These are phyloP conservation scores for Kodamaea laetipori DNA, from an alignment of 805 yeast genomes.

Conservation along the genomic window DNA sequence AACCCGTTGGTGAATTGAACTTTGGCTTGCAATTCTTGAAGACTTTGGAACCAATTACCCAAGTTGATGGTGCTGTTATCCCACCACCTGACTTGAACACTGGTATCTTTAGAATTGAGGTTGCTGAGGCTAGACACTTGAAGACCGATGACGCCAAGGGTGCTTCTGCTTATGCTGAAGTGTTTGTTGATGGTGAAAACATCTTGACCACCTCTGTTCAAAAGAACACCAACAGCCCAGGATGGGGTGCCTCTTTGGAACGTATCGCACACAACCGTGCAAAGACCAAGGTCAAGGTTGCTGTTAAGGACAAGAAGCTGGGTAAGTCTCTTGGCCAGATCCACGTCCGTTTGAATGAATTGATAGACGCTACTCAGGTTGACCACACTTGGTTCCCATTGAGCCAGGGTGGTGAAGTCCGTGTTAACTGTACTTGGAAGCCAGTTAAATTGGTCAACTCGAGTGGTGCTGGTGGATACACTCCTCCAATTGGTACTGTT, in stretches of 20 bases:
- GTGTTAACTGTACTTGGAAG: slow-evolving; percentile 75
- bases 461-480: slow-evolving; percentile 74
- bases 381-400: slow-evolving; percentile 79
- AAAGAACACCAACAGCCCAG: slow-evolving; percentile 65
- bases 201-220: slow-evolving; percentile 58
- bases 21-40: slow-evolving; percentile 79
- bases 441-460: slow-evolving; percentile 75
- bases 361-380: slow-evolving; percentile 76
- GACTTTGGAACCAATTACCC: slow-evolving; percentile 59
- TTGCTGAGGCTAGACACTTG: slow-evolving; percentile 63
- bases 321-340: slow-evolving; percentile 61
- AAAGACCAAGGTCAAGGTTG: slow-evolving; percentile 64
- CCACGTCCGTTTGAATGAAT: slow-evolving; percentile 57
- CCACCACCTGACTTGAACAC: slow-evolving; percentile 93
- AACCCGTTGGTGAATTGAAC: slow-evolving; percentile 71
- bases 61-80: slow-evolving; percentile 78
- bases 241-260: slow-evolving; percentile 65
- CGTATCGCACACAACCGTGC: slow-evolving; percentile 72
- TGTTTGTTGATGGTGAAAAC: slow-evolving; percentile 63
- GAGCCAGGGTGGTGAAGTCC: slow-evolving; percentile 72
- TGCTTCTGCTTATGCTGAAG: slow-evolving; percentile 67
- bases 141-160: slow-evolving; percentile 47
- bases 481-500: slow-evolving; percentile 93
- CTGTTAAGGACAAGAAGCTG: slow-evolving; percentile 58
- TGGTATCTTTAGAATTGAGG: slow-evolving; percentile 77